Percentiles rank a stretch among this genome's conserved stretches.
These are phyloP conservation scores for Fusarium anguioides DNA, from an alignment of 2,329 filamentous ascomycete genomes.

Conservation along the genomic window DNA sequence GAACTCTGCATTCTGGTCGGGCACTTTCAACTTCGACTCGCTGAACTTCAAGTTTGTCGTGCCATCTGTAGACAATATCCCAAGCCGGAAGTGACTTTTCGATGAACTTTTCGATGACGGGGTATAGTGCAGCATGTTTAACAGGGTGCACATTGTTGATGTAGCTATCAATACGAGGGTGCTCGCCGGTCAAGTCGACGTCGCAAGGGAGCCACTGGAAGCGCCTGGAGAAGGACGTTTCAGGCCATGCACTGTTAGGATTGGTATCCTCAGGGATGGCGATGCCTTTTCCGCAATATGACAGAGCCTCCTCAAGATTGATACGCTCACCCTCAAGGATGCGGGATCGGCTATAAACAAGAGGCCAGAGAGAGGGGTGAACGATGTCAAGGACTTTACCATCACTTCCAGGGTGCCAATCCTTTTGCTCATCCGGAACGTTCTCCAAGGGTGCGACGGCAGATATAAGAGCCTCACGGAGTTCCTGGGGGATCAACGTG, in stretches of 20 bases:
- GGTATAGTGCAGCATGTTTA: constrained; percentile 53
- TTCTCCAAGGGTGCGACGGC: constrained; percentile 62
- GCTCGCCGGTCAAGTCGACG: constrained; percentile 54
- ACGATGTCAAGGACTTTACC: constrained; percentile 37
- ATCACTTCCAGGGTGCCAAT: constrained; percentile 39
- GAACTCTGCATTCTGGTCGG: constrained; percentile 27
- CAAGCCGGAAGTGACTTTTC: constrained; percentile 57
- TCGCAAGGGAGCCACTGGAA: constrained; percentile 64
- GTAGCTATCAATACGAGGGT: constrained; percentile 59
- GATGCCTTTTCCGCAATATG: constrained; percentile 49
- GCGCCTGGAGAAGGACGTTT: constrained; percentile 13
- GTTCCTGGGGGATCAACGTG: constrained; percentile 38
- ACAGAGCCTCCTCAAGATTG: constrained; percentile 53
- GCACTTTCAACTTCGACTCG: constrained; percentile 40
- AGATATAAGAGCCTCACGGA: constrained; percentile 53
- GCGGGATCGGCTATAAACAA: constrained; percentile 42
- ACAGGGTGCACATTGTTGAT: constrained; percentile 65
- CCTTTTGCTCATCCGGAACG: constrained; percentile 58
- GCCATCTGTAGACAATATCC: constrained; percentile 54
- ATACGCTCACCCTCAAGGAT: constrained; percentile 50
- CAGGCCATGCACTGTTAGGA: neutral
- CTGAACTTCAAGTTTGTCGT: constrained; percentile 40
- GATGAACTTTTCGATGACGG: constrained; percentile 56
- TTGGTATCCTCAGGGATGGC: constrained; percentile 35
- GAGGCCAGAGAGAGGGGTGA: constrained; percentile 42